Conservation (phyloP, 2,329 filamentous ascomycete genomes). For the Monosporascus sp. region DNA sequence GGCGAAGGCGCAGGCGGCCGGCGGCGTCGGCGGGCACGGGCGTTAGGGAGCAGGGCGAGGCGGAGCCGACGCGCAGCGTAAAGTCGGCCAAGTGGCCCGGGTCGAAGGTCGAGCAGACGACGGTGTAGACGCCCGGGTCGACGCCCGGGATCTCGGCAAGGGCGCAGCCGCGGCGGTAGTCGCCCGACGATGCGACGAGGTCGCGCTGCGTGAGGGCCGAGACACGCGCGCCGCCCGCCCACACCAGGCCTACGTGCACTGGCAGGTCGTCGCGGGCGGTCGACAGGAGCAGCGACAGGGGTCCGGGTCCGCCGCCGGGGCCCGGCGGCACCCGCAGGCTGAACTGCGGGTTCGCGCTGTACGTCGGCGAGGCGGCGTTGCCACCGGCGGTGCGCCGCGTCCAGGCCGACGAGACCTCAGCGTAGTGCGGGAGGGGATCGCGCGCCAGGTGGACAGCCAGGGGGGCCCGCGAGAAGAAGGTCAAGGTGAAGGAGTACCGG, state of each 20-base stretch:
- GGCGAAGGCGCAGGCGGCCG: slow-evolving; percentile 60
- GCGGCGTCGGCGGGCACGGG: slow-evolving; percentile 68
- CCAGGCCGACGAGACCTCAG: slow-evolving; percentile 64
- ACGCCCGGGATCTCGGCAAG: slow-evolving; percentile 58
- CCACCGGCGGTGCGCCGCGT: slow-evolving; percentile 76
- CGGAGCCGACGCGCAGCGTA: slow-evolving; percentile 66
- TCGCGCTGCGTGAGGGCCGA: slow-evolving; percentile 67
- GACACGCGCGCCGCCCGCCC: slow-evolving; percentile 68
- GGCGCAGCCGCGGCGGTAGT: slow-evolving; percentile 78
- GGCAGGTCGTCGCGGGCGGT: slow-evolving; percentile 61
- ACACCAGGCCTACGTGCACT: slow-evolving; percentile 79
- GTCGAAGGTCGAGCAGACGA: slow-evolving; percentile 89
- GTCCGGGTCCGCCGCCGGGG: slow-evolving; percentile 31
- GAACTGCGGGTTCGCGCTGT: slow-evolving; percentile 86
- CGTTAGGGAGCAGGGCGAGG: slow-evolving; percentile 46
- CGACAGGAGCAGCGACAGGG: slow-evolving; percentile 69
- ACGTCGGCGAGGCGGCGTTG: slow-evolving; percentile 69
- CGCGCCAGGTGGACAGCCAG: slow-evolving; percentile 58
- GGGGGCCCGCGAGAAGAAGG: slow-evolving; percentile 65
- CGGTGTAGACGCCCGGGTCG: slow-evolving; percentile 71
- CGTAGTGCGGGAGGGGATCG: slow-evolving; percentile 52
- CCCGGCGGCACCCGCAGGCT: slow-evolving; percentile 51
- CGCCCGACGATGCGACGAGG: slow-evolving; percentile 76
- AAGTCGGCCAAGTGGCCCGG: slow-evolving; percentile 71
- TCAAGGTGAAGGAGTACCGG: slow-evolving; percentile 80